Percentiles rank a stretch among this genome's conserved stretches.
Evolutionary conservation across 2,329 filamentous ascomycete genomes (phyloP).

Genomic region (Fusarium albidum): DNA sequence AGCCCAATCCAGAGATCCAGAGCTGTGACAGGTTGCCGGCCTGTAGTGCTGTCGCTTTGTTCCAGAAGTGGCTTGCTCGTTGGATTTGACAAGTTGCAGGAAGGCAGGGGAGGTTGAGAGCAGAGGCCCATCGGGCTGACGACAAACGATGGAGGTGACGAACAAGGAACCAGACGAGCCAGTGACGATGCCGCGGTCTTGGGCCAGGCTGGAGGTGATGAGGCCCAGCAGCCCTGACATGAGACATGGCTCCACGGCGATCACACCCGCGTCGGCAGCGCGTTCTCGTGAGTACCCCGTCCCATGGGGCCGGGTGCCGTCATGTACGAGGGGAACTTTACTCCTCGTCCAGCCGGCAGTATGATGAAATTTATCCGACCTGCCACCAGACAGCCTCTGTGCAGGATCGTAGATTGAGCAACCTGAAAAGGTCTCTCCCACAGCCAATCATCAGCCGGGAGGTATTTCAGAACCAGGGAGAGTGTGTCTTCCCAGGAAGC

Average conservation of each 20-base stretch:
- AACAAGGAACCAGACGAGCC: slow-evolving; percentile 3
- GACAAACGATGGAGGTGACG: slow-evolving; percentile 19
- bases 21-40: slow-evolving; percentile 11
- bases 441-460: slow-evolving; percentile 7
- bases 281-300: slow-evolving; percentile 21
- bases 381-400: slow-evolving; percentile 15
- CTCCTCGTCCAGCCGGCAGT: slow-evolving; percentile 14
- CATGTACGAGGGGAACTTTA: slow-evolving; percentile 9
- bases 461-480: background rate
- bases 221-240: slow-evolving; percentile 18
- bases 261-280: slow-evolving; percentile 14
- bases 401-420: slow-evolving; percentile 30
- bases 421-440: background rate
- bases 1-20: slow-evolving; percentile 13
- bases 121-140: slow-evolving; percentile 20
- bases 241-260: slow-evolving; percentile 31
- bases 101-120: slow-evolving; percentile 12
- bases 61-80: slow-evolving; percentile 22
- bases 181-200: slow-evolving; percentile 17
- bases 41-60: slow-evolving; percentile 14
- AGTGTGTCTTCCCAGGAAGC: background rate
- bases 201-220: slow-evolving; percentile 14
- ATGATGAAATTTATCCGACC: slow-evolving; percentile 29
- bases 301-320: slow-evolving; percentile 26
- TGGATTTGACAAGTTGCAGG: slow-evolving; percentile 29